These are phyloP conservation scores for Hericium erinaceus DNA, from an alignment of 768 basidiomycete genomes.

Conservation along the genomic window DNA sequence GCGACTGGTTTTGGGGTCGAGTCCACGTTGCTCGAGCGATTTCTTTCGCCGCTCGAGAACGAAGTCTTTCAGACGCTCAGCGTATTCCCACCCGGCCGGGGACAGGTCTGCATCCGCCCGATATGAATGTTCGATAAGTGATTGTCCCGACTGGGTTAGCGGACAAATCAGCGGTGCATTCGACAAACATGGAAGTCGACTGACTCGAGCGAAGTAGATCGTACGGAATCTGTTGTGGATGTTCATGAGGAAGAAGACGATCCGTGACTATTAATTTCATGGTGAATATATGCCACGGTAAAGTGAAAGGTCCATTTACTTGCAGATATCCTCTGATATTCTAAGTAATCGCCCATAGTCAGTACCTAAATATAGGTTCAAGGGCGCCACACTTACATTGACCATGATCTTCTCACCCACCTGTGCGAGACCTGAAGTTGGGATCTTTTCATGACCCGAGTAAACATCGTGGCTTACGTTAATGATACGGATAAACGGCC, in stretches of 20 bases:
- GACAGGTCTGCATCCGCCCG: conserved; percentile 97
- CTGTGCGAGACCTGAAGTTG: conserved; percentile 24
- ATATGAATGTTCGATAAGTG: conserved; percentile 96
- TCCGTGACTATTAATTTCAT: conserved; percentile 54
- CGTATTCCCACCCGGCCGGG: conserved; percentile 92
- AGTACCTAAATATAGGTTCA: neutral
- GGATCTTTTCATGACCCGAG: neutral
- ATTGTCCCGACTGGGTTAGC: conserved; percentile 79
- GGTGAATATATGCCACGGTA: neutral
- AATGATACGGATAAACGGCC: conserved; percentile 90
- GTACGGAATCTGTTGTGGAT: conserved; percentile 90
- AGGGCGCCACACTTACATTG: conserved; percentile 51
- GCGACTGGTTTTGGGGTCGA: conserved; percentile 48
- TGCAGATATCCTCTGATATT: conserved; percentile 86
- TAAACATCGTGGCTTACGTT: conserved; percentile 47
- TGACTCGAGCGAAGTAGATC: conserved; percentile 92
- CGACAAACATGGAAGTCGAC: conserved; percentile 19
- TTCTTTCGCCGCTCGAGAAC: conserved; percentile 78
- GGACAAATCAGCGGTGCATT: neutral
- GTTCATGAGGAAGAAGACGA: conserved; percentile 99
- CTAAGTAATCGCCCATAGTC: conserved; percentile 25
- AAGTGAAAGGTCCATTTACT: conserved; percentile 28
- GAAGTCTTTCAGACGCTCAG: conserved; percentile 82
- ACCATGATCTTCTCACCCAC: conserved; percentile 95
- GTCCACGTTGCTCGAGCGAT: conserved; percentile 61